phyloP scores from a whole-genome alignment of 1,139 yeast species.

The Saccharomyces hybrid region DNA sequence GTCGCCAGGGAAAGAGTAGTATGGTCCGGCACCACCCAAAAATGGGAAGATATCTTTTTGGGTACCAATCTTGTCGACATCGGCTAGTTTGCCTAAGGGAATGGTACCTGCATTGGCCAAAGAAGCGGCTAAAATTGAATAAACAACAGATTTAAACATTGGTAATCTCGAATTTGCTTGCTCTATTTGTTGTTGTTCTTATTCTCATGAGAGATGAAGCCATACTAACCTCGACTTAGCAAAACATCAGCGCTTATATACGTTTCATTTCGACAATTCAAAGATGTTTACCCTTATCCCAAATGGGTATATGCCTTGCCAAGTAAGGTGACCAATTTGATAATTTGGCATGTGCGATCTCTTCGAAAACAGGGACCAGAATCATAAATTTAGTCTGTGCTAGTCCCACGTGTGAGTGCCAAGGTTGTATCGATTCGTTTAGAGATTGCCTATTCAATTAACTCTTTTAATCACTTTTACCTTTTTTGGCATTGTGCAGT shows the following conservation, averaged over 20 bases:
- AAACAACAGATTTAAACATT: background rate
- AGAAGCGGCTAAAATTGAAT: background rate
- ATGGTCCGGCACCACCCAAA: conserved; percentile 20
- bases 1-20: conserved; percentile 14
- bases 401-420: background rate
- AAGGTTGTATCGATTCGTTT: background rate
- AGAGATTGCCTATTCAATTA: background rate
- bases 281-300: background rate
- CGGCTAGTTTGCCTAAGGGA: background rate
- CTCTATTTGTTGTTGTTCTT: background rate
- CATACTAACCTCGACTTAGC: background rate
- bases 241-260: background rate
- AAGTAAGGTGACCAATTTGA: background rate
- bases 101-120: background rate
- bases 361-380: background rate
- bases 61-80: conserved; percentile 12
- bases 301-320: background rate
- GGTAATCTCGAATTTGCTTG: background rate
- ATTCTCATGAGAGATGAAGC: background rate
- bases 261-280: background rate
- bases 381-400: background rate
- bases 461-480: background rate
- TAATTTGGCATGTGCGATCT: background rate
- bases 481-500: background rate
- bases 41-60: conserved; percentile 14